These are phyloP conservation scores for Glaciozyma antarctica DNA, from an alignment of 768 basidiomycete species.

Conservation along the genomic window DNA sequence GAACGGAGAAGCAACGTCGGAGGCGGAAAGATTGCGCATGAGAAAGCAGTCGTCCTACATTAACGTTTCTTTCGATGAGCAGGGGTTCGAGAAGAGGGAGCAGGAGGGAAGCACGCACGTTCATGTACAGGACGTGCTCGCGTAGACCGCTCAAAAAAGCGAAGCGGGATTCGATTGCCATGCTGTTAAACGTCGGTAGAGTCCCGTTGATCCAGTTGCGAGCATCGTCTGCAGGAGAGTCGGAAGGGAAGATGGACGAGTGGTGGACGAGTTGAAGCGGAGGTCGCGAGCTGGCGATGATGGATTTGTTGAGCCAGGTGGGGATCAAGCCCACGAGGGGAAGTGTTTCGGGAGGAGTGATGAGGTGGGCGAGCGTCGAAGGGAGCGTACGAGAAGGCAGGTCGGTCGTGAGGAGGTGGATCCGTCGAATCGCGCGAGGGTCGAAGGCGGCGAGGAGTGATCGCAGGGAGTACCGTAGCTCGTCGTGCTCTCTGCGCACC, in stretches of 20 bases:
- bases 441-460: slow-evolving; percentile 28
- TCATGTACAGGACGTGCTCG: slow-evolving; percentile 23
- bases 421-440: neutral
- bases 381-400: neutral
- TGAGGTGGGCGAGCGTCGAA: neutral
- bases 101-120: slow-evolving; percentile 7
- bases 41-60: slow-evolving; percentile 44
- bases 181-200: slow-evolving; percentile 33
- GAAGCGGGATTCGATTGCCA: slow-evolving; percentile 31
- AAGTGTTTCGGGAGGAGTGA: neutral
- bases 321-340: slow-evolving; percentile 39
- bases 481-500: slow-evolving; percentile 32
- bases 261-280: slow-evolving; percentile 12
- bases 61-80: no score
- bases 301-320: slow-evolving; percentile 40
- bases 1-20: slow-evolving; percentile 15
- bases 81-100: neutral
- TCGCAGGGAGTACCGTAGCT: slow-evolving; percentile 35
- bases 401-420: slow-evolving; percentile 22
- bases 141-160: neutral
- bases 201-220: neutral
- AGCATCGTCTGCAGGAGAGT: neutral
- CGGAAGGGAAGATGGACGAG: slow-evolving; percentile 1
- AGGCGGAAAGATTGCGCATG: slow-evolving; percentile 21
- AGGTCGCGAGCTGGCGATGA: neutral